These are phyloP conservation scores for Trifolium repens DNA, from an alignment of 306 rosid genomes.

Conservation along the genomic window DNA sequence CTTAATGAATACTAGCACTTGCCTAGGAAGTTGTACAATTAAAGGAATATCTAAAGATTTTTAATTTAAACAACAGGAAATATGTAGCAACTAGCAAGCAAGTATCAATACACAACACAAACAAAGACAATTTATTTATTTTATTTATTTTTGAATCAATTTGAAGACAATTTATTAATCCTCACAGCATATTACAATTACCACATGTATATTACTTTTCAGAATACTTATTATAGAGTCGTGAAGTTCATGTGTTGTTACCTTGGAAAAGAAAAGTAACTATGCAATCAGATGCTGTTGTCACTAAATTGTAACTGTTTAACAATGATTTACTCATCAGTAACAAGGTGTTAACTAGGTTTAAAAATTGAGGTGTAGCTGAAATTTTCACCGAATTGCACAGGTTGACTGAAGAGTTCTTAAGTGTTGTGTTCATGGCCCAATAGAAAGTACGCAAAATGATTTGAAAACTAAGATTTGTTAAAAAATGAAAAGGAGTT, in stretches of 20 bases:
- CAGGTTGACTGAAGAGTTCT: conserved; percentile 5
- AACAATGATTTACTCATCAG: not conserved
- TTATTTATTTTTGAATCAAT: too few species aligned
- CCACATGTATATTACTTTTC: conserved; percentile 12
- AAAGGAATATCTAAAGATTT: too few species aligned
- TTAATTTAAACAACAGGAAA: not conserved
- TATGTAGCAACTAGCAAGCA: conserved; percentile 17
- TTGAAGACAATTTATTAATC: conserved; percentile 12
- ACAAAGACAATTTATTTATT: not conserved
- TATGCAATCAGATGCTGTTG: conserved; percentile 8
- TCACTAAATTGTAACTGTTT: conserved; percentile 20
- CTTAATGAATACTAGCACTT: too few species aligned
- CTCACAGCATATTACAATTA: not conserved
- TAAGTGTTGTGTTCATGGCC: conserved; percentile 5
- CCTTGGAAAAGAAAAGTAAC: conserved; percentile 22
- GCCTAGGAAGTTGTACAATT: too few species aligned
- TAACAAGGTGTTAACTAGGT: conserved; percentile 13
- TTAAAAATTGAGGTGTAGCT: not conserved
- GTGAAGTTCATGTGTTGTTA: conserved; percentile 22
- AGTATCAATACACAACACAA: conserved; percentile 13
- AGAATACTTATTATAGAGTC: not conserved
- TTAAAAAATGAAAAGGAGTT: not conserved
- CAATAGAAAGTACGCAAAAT: conserved; percentile 4
- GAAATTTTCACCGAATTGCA: not conserved
- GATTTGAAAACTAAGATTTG: conserved; percentile 7